phyloP scores from a whole-genome alignment of 495 filamentous ascomycete species.

The Pseudevernia furfuracea region DNA sequence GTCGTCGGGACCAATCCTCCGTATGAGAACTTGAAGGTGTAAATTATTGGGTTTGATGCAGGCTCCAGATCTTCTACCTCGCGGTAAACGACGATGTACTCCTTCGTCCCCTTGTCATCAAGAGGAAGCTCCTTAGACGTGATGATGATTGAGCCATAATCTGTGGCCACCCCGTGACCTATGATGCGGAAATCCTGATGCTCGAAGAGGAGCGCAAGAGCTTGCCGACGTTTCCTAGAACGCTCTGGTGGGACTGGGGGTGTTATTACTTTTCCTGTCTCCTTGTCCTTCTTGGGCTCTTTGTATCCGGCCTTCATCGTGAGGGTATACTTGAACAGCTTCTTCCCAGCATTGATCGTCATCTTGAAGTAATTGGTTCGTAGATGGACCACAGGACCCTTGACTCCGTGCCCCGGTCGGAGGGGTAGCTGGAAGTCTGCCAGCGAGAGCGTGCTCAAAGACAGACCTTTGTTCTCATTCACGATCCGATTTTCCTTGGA shows the following conservation, averaged over 20 bases:
- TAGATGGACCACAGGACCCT: conserved; percentile 1
- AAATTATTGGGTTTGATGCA: conserved; percentile 7
- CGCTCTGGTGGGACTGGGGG: background rate
- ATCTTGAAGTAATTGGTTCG: conserved; percentile 16
- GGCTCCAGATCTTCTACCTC: conserved; percentile 13
- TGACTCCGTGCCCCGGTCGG: conserved; percentile 52
- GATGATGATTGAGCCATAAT: conserved; percentile 8
- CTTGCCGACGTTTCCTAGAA: conserved; percentile 8
- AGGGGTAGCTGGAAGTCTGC: conserved; percentile 12
- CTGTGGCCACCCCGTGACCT: conserved; percentile 10
- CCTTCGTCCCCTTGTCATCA: conserved; percentile 1
- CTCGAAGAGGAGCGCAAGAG: conserved; percentile 21
- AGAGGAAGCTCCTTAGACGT: conserved; percentile 11
- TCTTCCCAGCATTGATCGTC: conserved; percentile 12
- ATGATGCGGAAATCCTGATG: background rate
- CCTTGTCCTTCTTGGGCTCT: background rate
- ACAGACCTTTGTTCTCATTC: background rate
- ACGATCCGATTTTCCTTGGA: conserved; percentile 6
- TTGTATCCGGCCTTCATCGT: conserved; percentile 6
- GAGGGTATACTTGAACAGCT: conserved; percentile 8
- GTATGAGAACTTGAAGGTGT: conserved; percentile 16
- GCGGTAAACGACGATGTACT: conserved; percentile 4
- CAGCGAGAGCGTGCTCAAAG: conserved; percentile 7
- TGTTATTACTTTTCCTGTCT: background rate
- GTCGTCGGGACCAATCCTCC: background rate